A percentile compares a stretch with the other conserved stretches of the same genome.
Evolutionary conservation across 768 basidiomycete genomes (phyloP).

Genomic region (Auriscalpium microsporum): DNA sequence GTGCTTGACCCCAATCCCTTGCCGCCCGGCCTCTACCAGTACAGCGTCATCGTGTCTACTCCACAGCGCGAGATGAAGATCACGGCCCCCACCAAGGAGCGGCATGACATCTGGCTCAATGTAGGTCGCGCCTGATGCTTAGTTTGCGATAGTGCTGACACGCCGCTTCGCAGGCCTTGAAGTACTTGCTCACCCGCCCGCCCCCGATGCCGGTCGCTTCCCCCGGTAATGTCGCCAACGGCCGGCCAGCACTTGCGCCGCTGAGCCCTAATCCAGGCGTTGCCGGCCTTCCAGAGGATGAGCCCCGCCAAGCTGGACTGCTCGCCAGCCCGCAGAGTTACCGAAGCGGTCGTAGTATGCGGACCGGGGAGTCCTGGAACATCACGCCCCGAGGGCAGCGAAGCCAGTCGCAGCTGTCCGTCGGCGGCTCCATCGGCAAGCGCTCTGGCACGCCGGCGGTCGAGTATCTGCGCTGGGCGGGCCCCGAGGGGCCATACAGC

Average conservation of each 20-base stretch:
- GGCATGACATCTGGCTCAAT: slow-evolving; percentile 95
- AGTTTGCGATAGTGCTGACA: slow-evolving; percentile 9
- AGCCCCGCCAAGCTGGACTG: slow-evolving; percentile 38
- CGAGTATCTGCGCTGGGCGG: slow-evolving; percentile 79
- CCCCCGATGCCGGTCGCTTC: slow-evolving; percentile 21
- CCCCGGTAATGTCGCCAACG: slow-evolving; percentile 13
- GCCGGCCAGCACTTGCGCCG: slow-evolving; percentile 10
- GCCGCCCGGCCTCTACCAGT: slow-evolving; percentile 88
- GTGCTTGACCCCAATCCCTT: slow-evolving; percentile 95
- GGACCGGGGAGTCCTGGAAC: slow-evolving; percentile 57
- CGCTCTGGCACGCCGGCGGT: slow-evolving; percentile 86
- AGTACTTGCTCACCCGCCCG: slow-evolving; percentile 82
- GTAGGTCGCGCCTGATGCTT: slow-evolving; percentile 34
- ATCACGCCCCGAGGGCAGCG: slow-evolving; percentile 71
- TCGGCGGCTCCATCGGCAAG: slow-evolving; percentile 69
- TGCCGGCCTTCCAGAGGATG: slow-evolving; percentile 29
- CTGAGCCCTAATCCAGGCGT: slow-evolving; percentile 23
- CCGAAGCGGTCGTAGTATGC: slow-evolving; percentile 54
- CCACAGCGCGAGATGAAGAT: slow-evolving; percentile 97
- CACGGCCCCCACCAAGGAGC: slow-evolving; percentile 90
- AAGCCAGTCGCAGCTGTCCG: slow-evolving; percentile 72
- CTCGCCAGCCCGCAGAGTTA: slow-evolving; percentile 67
- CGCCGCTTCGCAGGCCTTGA: slow-evolving; percentile 57
- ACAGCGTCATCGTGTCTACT: slow-evolving; percentile 88
- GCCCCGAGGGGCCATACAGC: slow-evolving; percentile 69